Evolutionary conservation across 345 rosid genomes (phyloP).

Genomic region (Moricandia arvensis): DNA sequence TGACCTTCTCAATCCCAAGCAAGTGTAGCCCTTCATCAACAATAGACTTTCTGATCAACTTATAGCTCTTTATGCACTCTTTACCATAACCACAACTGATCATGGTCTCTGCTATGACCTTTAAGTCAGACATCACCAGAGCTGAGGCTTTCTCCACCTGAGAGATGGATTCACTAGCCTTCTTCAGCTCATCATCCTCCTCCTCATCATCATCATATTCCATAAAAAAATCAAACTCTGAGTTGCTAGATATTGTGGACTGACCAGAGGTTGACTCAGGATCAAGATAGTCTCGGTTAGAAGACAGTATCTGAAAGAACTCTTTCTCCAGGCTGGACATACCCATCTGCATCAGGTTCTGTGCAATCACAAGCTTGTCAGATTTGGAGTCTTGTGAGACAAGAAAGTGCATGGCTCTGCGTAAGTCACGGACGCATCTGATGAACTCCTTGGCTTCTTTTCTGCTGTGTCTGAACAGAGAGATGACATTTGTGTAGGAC

Average conservation of each 20-base stretch:
- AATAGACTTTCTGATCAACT: constrained; percentile 52
- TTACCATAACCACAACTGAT: constrained; percentile 63
- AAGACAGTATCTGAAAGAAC: constrained; percentile 45
- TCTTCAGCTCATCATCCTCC: constrained; percentile 35
- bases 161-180: constrained; percentile 39
- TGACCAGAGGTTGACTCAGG: constrained; percentile 51
- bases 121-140: constrained; percentile 55
- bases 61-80: constrained; percentile 62
- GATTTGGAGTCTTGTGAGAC: constrained; percentile 48
- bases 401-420: constrained; percentile 60
- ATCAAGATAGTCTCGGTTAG: constrained; percentile 45
- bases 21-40: constrained; percentile 62
- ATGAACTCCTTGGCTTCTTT: constrained; percentile 56
- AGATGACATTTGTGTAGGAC: constrained; percentile 33
- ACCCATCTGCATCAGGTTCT: constrained; percentile 57
- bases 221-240: constrained; percentile 30
- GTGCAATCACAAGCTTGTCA: constrained; percentile 49
- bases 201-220: constrained; percentile 15
- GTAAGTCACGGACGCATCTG: constrained; percentile 43
- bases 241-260: constrained; percentile 43
- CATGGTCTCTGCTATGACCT: constrained; percentile 74
- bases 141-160: constrained; percentile 42
- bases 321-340: constrained; percentile 65
- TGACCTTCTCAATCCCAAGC: constrained; percentile 53
- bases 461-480: constrained; percentile 44